These are phyloP conservation scores for Xylariomycetidae sp. DNA, from an alignment of 2,329 filamentous ascomycete species.

Conservation along the genomic window DNA sequence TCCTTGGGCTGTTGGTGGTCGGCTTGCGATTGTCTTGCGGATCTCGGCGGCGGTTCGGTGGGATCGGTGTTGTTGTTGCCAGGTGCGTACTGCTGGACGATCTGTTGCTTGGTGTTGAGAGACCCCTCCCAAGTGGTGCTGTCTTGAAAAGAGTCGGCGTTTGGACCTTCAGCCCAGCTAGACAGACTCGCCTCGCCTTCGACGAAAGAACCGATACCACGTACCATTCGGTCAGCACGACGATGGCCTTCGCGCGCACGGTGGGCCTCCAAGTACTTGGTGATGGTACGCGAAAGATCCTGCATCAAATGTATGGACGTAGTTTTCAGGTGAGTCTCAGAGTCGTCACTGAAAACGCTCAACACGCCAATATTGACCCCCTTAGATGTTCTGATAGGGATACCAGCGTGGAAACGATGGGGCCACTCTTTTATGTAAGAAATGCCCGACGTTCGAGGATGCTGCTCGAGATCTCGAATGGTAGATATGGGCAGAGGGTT, in stretches of 20 bases:
- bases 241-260: constrained; percentile 3
- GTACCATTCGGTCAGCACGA: constrained; percentile 18
- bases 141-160: constrained; percentile 11
- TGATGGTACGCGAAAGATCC: constrained; percentile 10
- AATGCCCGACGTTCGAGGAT: constrained; percentile 26
- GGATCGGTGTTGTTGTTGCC: background rate
- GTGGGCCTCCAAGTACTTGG: constrained; percentile 11
- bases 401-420: constrained; percentile 14
- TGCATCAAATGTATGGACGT: constrained; percentile 6
- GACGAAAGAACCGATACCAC: constrained; percentile 18
- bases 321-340: constrained; percentile 3
- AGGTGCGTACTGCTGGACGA: background rate
- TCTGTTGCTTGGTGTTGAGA: constrained; percentile 15
- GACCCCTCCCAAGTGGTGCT: constrained; percentile 13
- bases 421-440: constrained; percentile 8
- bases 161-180: constrained; percentile 9
- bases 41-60: background rate
- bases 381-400: constrained; percentile 9
- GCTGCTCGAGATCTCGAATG: constrained; percentile 27
- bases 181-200: constrained; percentile 18
- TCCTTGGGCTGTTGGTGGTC: too few relatives aligned
- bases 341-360: constrained; percentile 7
- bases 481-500: constrained; percentile 27
- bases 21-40: too few relatives aligned
- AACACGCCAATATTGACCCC: constrained; percentile 15